Evolutionary conservation across 2,329 filamentous ascomycete genomes (phyloP), one percentile per base, ranked within the genome.

Genomic region (Xylogone sp.): DNA sequence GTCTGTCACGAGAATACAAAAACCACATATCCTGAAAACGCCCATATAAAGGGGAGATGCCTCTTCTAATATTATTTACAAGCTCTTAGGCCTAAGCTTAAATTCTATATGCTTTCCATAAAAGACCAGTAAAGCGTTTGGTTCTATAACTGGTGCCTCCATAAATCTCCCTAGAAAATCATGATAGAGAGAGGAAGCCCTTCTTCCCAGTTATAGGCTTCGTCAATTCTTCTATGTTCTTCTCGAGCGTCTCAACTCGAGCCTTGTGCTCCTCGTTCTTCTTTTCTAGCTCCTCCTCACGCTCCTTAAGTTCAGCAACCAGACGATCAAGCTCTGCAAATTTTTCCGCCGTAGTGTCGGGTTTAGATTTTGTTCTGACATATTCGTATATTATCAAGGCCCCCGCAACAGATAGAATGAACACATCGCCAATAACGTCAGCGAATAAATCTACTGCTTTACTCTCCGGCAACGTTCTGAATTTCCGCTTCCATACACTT

Each of bases 391-490:
- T 67, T 51, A 86, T 76, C 46, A 86, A 64, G 19, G 67, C 74
- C 13, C 73, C 70, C 6, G 81, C 83, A 21, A 86, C 81, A 5
- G 74, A 62, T 19, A 86, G 72, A 53, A 86, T 85, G 62, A 86
- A 86, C 16, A 72, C 69, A 57, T 86, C 83, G 42, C 83, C 83
- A 46, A 82, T 70, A 16, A 86, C 82, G 60, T 86, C 83, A 42
- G 83, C 83, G 59, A 86, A 86, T 7, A 86, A 68, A 60, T 86
- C 82, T 10, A 86, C 83, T 8, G 83, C 83, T 67, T 86, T 86
- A 16, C 67, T 73, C 62, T 86, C 83, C 9, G 83, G 81, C n/a
- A 86, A 69, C 6, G 82, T 67, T 48, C 83, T 71, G 62, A 86
- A 86, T 61, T 79, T 82, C 53, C 83, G 77, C 53, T 63, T 76